A percentile compares a stretch with the other conserved stretches of the same genome.
Conservation (phyloP, 2,329 filamentous ascomycete species). For the Exophiala calicioides region DNA sequence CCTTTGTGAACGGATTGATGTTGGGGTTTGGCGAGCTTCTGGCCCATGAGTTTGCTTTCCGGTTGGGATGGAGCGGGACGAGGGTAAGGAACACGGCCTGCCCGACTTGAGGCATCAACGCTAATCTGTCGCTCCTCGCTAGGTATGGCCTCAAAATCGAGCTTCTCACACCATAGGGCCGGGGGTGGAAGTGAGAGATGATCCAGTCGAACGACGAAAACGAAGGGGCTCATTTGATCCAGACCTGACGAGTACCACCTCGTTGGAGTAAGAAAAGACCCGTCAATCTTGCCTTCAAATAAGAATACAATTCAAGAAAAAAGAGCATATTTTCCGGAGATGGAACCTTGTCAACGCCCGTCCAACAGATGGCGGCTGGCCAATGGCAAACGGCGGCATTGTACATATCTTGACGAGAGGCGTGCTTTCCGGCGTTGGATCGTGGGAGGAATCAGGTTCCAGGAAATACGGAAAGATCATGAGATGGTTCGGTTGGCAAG, state of each 20-base stretch:
- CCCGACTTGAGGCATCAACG: too few species aligned
- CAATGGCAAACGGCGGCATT: slow-evolving; percentile 9
- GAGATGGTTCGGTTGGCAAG: too few species aligned
- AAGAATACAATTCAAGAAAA: slow-evolving; percentile 20
- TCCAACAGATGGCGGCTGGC: background rate
- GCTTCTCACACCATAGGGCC: slow-evolving; percentile 67
- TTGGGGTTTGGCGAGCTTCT: slow-evolving; percentile 95
- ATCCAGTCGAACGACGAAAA: slow-evolving; percentile 57
- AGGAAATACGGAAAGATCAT: too few species aligned
- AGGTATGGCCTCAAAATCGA: slow-evolving; percentile 30
- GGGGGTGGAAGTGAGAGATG: slow-evolving; percentile 76
- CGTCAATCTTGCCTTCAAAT: slow-evolving; percentile 9
- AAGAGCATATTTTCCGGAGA: slow-evolving; percentile 4
- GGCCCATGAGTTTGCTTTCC: slow-evolving; percentile 91
- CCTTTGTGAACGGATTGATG: slow-evolving; percentile 98
- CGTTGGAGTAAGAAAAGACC: slow-evolving; percentile 60
- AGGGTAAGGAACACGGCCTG: too few species aligned
- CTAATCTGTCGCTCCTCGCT: too few species aligned
- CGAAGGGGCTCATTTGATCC: slow-evolving; percentile 47
- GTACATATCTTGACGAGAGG: slow-evolving; percentile 13
- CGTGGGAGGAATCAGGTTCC: too few species aligned
- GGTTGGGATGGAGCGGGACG: slow-evolving; percentile 89
- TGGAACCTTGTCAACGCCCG: background rate
- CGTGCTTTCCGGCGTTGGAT: background rate
- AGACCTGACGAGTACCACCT: slow-evolving; percentile 66